Evolutionary conservation across 2,329 filamentous ascomycete genomes (phyloP), one percentile per base, ranked within the genome.

Genomic region (Polytolypa hystricis): DNA sequence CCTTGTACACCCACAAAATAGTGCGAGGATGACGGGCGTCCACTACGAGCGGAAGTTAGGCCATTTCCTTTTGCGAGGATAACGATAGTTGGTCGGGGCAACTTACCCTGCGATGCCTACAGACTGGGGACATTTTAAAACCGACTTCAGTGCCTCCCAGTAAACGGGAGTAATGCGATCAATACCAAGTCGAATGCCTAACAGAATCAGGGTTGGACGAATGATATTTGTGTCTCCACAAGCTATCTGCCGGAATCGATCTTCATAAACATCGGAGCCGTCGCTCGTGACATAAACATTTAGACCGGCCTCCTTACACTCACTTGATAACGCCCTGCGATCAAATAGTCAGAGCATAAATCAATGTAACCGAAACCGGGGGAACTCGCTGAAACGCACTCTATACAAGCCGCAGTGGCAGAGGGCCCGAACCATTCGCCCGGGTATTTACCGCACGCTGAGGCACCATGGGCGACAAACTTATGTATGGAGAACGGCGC

Each of bases 351-450:
- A 41, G 39, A 26, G n/a, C n/a, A n/a, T n/a, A n/a, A n/a, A n/a
- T n/a, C n/a, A n/a, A 27, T 12, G 12, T 31, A 4, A 31, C 2
- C 18, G 14, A 19, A 11, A 11, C 10, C n/a, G 15, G 16, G 11
- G 7, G 18, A 9, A 6, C 23, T 37, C 33, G n/a, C 8, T n/a
- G 21, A 15, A 17, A 62, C 81, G 57, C 65, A 93, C 86, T 91
- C 81, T 47, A 98, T 95, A 58, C 91, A 96, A 39, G 81, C 77
- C 31, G 91, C 87, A 7, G 91, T 93, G 5, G 91, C 91, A 12
- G 86, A 95, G n/a, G 91, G 91, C 0, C 91, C 91, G 61, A 98
- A 98, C 91, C 91, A 98, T 61, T 96, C 85, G 25, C 91, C 91
- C 0, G 91, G 91, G 52, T 93, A 84, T 60, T 94, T 96, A 3